Base-by-base conservation (phyloP, 208 protist genomes). In the Trypanosoma avium region DNA sequence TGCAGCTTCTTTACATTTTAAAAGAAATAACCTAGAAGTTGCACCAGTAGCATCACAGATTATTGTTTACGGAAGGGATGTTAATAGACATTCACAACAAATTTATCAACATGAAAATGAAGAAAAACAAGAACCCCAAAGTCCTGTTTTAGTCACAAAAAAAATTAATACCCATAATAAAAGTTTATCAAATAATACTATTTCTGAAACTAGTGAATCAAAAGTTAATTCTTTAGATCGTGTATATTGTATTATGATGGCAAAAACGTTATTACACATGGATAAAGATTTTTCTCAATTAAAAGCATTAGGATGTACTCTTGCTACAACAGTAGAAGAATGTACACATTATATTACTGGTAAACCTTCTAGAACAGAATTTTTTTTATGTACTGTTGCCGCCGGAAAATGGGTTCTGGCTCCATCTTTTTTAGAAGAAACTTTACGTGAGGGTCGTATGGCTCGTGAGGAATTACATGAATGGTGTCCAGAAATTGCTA, bases 271-370 rank as follows among this genome's bases (percentile, higher is more conserved):
- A 24, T 2, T 35, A 13, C 9, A 72, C 27, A 52, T 43, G 27
- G 40, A 64, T 8, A 40, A 46, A 26, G 21, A 46, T 24, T 35
- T 64, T 45, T 3, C 40, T 13, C 12, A 38, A 22, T 29, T 74
- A 19, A 58, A 62, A 38, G 26, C 35, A 13, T 33, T 74, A 13
- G 55, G 66, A 15, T 50, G 33, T 30, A 61, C 40, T 2, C 17
- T 79, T 43, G 73, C 73, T 1, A 71, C 15, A 15, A 77, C 66
- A 12, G 57, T 78, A 12, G 77, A 86, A 32, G 81, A 80, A 21
- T 90, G 86, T 73, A 93, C 83, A 36, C 86, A 93, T 53, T 86
- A 86, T 15, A 57, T 93, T 21, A 86, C 80, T 5, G 67, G 45
- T n/a, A 84, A 75, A 57, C 77, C 77, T 42, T 75, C 74, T 27